Base-by-base conservation (phyloP, 2,329 filamentous ascomycete species). In the Coniochaeta ligniaria region DNA sequence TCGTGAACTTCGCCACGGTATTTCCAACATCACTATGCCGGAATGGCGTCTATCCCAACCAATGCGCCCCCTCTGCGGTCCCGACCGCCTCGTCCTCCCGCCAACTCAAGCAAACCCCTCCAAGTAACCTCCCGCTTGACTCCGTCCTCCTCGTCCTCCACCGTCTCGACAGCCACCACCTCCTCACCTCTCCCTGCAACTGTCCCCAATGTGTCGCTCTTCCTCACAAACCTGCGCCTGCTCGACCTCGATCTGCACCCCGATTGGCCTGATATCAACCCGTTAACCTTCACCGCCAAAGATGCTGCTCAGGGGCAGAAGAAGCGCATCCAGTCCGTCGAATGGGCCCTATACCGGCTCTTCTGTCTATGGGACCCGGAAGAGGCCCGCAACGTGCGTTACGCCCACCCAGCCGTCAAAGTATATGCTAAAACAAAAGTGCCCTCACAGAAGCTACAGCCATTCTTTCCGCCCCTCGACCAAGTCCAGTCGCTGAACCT, bases 401-500 rank as follows among this genome's bases (percentile, higher is more conserved):
- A 3, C 22, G 20, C 8, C 6, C 2, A 14, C 31, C 24, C 22
- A 4, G 4, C 26, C 35, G 3, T 17, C 6, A 24, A 26, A 52
- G 22, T 5, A 16, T 31, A 24, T 52, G 47, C 31, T 36, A n/a
- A 35, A 22, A 4, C n/a, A 6, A 17, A 55, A 11, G 17, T 36
- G 35, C n/a, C 28, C 6, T 57, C 17, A 6, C 69, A 94, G 89
- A 97, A 95, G 81, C 81, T 98, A 11, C 87, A 88, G 61, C 91
- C 92, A 0, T 95, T 94, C 78, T 98, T 96, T 70, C 95, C 95
- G 17, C 91, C 95, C 0, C 82, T 91, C 65, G 93, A 97, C 68
- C 92, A 94, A 41, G 81, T 96, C 55, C 93, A 97, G 74, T 97
- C 93, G 6, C 80, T 96, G 67, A 96, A 96, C 71, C 83, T 99